Evolutionary conservation across 768 basidiomycete species (phyloP).

Genomic region (Lentinula lateritia): DNA sequence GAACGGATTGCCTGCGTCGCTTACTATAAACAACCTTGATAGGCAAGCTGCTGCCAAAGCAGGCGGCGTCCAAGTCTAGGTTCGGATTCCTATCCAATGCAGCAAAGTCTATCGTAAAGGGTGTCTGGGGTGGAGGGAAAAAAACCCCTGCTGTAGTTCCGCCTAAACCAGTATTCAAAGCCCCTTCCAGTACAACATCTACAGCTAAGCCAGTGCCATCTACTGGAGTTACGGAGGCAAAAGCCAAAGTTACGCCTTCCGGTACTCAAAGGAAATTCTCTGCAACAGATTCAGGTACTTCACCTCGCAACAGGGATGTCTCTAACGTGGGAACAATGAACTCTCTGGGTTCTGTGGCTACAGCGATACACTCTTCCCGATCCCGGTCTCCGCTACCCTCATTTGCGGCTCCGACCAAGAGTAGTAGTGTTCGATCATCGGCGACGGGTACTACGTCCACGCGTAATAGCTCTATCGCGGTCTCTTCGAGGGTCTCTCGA

Average conservation of each 20-base stretch:
- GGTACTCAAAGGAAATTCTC: not conserved
- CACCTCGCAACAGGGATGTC: not conserved
- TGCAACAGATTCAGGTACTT: not conserved
- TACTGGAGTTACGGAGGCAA: not conserved
- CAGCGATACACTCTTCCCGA: slow-evolving; percentile 13
- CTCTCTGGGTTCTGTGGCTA: slow-evolving; percentile 4
- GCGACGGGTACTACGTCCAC: not conserved
- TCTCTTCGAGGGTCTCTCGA: not conserved
- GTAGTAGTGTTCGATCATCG: slow-evolving; percentile 8
- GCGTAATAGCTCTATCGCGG: not conserved
- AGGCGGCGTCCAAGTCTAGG: slow-evolving; percentile 39
- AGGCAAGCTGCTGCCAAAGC: slow-evolving; percentile 35
- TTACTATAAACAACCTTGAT: slow-evolving; percentile 5
- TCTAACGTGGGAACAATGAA: slow-evolving; percentile 1
- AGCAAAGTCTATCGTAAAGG: slow-evolving; percentile 66
- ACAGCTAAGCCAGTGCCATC: not conserved
- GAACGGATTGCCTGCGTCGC: not conserved
- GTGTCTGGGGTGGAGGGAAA: slow-evolving; percentile 65
- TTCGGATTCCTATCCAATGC: slow-evolving; percentile 67
- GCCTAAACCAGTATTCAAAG: slow-evolving; percentile 19
- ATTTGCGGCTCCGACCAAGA: slow-evolving; percentile 8
- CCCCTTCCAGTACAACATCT: slow-evolving; percentile 10
- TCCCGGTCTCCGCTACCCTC: slow-evolving; percentile 17
- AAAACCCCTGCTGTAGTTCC: slow-evolving; percentile 18
- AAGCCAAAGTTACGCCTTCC: not conserved